Conservation (phyloP, 2,329 filamentous ascomycete genomes). For the Aaosphaeria arxii region DNA sequence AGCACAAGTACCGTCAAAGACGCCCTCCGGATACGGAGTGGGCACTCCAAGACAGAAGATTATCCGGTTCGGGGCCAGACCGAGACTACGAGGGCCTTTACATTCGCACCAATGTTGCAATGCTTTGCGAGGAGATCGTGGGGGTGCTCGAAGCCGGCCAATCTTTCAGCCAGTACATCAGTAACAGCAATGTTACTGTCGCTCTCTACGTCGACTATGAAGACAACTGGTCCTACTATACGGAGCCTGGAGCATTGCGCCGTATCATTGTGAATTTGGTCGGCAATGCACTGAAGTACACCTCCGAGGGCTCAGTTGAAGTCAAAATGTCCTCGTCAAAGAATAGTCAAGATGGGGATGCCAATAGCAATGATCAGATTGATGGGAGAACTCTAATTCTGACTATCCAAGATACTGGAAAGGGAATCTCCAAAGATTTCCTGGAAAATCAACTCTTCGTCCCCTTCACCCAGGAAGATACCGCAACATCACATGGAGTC, state of each 20-base stretch:
- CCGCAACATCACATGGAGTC: constrained; percentile 24
- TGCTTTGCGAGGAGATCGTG: constrained; percentile 6
- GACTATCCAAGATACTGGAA: constrained; percentile 23
- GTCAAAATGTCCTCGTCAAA: not conserved
- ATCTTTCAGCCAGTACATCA: not conserved
- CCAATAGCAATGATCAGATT: not conserved
- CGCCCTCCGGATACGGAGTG: constrained; percentile 5
- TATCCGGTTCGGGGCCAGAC: constrained; percentile 5
- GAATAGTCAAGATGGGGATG: not conserved
- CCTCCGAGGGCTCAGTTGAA: constrained; percentile 1
- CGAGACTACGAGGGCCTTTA: constrained; percentile 11
- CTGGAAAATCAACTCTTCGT: constrained; percentile 25
- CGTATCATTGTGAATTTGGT: constrained; percentile 4
- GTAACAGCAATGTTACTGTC: constrained; percentile 1
- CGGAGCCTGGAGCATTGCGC: constrained; percentile 5
- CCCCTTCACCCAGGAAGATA: constrained; percentile 34
- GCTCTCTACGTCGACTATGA: constrained; percentile 2
- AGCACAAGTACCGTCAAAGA: constrained; percentile 7
- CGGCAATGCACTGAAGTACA: constrained; percentile 8
- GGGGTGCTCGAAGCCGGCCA: constrained; percentile 3
- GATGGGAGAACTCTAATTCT: not conserved
- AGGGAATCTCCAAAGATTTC: constrained; percentile 31
- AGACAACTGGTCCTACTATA: constrained; percentile 4
- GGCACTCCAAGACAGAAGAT: constrained; percentile 6
- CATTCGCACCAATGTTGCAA: constrained; percentile 6